Evolutionary conservation across 169 alveolate genomes (phyloP).

Genomic region (Plasmodium gonderi): DNA sequence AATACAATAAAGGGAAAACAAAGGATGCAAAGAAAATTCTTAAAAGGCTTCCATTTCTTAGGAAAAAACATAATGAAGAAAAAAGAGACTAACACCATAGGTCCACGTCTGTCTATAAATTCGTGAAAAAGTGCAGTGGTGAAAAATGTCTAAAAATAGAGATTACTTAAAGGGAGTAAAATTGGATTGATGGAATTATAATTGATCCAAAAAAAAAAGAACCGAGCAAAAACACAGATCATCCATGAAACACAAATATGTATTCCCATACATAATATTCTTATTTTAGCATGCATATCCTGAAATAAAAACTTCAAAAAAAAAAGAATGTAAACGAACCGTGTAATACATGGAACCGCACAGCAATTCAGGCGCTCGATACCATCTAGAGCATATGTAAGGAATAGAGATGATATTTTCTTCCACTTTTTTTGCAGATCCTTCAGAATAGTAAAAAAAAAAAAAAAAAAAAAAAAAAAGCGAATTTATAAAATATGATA

Average conservation of each 20-base stretch:
- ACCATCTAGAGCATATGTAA: constrained; percentile 85
- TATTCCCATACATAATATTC: too few relatives aligned
- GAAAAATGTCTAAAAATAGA: not conserved
- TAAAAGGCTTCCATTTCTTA: not conserved
- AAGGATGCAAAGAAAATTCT: not conserved
- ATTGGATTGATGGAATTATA: too few relatives aligned
- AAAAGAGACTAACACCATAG: constrained; percentile 65
- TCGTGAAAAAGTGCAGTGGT: not conserved
- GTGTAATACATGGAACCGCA: constrained; percentile 81
- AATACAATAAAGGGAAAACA: not conserved
- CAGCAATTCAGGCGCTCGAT: constrained; percentile 83
- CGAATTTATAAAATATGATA: not conserved
- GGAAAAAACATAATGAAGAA: not conserved
- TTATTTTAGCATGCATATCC: not conserved
- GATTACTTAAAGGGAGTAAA: too few relatives aligned
- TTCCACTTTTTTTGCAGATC: constrained; percentile 75
- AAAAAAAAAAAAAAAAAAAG: not conserved
- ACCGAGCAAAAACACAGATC: too few relatives aligned
- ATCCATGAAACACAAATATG: too few relatives aligned
- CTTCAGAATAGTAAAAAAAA: constrained; percentile 38
- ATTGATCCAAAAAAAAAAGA: too few relatives aligned
- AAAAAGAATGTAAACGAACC: constrained; percentile 36
- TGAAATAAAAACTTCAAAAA: not conserved
- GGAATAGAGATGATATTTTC: constrained; percentile 78
- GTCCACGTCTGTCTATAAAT: constrained; percentile 63